Base-by-base conservation (phyloP, 257 asterid genomes). In the Gardenia jasminoides region DNA sequence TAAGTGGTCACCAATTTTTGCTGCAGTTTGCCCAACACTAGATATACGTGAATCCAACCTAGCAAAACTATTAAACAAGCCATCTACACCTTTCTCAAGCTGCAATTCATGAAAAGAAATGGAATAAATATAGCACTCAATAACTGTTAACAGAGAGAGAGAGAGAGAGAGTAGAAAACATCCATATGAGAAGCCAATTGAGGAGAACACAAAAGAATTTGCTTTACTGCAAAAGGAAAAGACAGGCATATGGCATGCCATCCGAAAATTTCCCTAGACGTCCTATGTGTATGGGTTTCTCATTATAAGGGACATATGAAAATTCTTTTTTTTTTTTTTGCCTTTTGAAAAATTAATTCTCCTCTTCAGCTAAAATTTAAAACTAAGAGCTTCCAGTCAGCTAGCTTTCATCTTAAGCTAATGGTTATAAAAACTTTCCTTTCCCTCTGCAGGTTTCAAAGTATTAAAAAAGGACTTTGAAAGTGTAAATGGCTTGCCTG, bases 21-120 rank as follows among this genome's bases (percentile, higher is more conserved):
- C 99, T 76, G 99, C 98, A 76, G 98, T 96, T 89, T 96, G 99
- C 39, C 99, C 99, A 81, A 93, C 98, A 86, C 98, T 93, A 52
- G 99, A 95, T 85, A 95, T 93, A 47, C 98, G 99, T 30, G 96
- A 88, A 90, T 95, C 99, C 86, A 95, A 84, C 88, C 99, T 88
- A 52, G 97, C 93, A 74, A 95, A 95, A 88, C 99, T 95, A 81
- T 83, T 91, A 87, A 95, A 95, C 88, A 95, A 90, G 87, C 96
- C 97, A 83, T 96, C 99, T 76, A 92, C 99, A 75, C 99, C 99
- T 91, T 92, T 93, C 82, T 93, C 99, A 84, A 96, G 91, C 99
- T 93, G 93, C 86, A 85, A 70, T 82, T 73, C 39, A 71, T 17
- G 12, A 79, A 79, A 76, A 30, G 28, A 62, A 52, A 39, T 67